Evolutionary conservation across 169 alveolate genomes (phyloP).

Genomic region (Plasmodium chabaudi): DNA sequence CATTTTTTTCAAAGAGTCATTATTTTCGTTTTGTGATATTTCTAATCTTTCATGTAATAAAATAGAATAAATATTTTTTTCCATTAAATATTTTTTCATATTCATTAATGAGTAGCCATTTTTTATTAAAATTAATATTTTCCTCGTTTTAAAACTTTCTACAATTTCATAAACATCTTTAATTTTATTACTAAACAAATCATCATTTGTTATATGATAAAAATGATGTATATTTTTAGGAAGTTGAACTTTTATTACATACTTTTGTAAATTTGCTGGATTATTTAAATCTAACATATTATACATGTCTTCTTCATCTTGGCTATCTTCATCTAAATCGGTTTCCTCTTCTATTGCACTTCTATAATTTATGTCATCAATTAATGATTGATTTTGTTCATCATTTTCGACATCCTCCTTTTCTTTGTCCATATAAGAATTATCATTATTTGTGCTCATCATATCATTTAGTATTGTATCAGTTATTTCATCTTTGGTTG

Average conservation of each 20-base stretch:
- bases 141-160: slow-evolving; percentile 33
- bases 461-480: not conserved
- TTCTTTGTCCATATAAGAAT: not conserved
- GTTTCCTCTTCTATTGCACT: not conserved
- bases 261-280: slow-evolving; percentile 38
- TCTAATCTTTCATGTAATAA: slow-evolving; percentile 58
- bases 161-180: slow-evolving; percentile 37
- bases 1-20: slow-evolving; percentile 19
- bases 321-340: not conserved
- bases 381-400: not conserved
- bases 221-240: slow-evolving; percentile 54
- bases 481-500: not conserved
- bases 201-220: slow-evolving; percentile 34
- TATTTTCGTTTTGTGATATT: slow-evolving; percentile 46
- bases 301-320: slow-evolving; percentile 7
- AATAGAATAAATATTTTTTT: slow-evolving; percentile 36
- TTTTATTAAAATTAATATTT: slow-evolving; percentile 53
- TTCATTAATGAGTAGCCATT: slow-evolving; percentile 60
- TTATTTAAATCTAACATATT: not conserved
- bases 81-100: slow-evolving; percentile 21
- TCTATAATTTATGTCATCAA: not conserved
- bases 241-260: slow-evolving; percentile 54
- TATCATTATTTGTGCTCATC: not conserved
- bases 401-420: not conserved
- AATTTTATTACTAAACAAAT: slow-evolving; percentile 39